phyloP scores from a whole-genome alignment of 257 asterid genomes.

The Penstemon barbatus region DNA sequence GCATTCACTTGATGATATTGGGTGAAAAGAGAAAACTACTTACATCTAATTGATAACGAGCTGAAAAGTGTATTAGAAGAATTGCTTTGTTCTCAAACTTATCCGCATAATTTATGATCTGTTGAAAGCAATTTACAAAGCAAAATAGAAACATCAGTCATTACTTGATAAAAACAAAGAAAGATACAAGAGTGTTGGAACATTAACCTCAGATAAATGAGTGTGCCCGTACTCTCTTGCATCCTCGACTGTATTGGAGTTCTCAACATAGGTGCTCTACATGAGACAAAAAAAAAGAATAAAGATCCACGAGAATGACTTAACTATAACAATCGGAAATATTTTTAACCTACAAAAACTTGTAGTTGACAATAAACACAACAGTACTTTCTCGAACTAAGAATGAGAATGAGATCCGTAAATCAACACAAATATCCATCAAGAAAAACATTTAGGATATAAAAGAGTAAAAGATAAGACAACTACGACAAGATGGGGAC shows the following conservation, averaged over 20 bases:
- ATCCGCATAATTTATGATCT: slow-evolving; percentile 69
- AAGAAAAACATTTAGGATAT: no score
- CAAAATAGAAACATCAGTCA: slow-evolving; percentile 16
- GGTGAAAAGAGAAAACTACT: slow-evolving; percentile 33
- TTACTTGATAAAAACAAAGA: slow-evolving; percentile 2
- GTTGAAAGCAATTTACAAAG: slow-evolving; percentile 24
- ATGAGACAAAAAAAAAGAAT: slow-evolving; percentile 21
- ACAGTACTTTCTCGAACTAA: no score
- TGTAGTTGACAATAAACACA: no score
- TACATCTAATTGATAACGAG: slow-evolving; percentile 88
- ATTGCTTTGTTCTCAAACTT: slow-evolving; percentile 84
- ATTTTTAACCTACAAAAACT: not conserved
- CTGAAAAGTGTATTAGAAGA: slow-evolving; percentile 92
- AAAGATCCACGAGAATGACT: not conserved
- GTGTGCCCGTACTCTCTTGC: slow-evolving; percentile 93
- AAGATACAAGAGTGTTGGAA: slow-evolving; percentile 3
- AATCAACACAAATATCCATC: no score
- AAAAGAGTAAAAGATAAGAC: no score
- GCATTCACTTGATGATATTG: not conserved
- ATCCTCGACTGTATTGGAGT: slow-evolving; percentile 49
- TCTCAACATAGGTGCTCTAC: slow-evolving; percentile 88
- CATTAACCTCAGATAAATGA: slow-evolving; percentile 82
- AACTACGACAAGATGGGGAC: no score
- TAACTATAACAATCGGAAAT: not conserved
- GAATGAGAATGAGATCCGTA: no score